Evolutionary conservation across 148 eudicot species (phyloP).

Genomic region (Hydrangea macrophylla): DNA sequence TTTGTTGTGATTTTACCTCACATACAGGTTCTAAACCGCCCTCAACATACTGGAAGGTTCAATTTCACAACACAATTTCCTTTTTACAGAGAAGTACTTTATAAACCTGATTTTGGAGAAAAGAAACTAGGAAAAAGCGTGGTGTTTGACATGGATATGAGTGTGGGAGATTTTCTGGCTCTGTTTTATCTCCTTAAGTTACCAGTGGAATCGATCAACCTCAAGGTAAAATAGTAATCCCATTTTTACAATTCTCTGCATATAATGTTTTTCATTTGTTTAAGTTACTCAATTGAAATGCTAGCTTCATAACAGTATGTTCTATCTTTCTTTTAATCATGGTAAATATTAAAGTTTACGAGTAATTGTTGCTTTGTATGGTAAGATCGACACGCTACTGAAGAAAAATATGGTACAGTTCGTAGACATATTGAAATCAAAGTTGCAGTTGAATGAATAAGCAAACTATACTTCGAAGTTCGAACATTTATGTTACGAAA

Average conservation of each 20-base stretch:
- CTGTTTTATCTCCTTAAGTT: slow-evolving; percentile 80
- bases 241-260: neutral
- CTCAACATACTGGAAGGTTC: slow-evolving; percentile 64
- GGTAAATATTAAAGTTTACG: no score
- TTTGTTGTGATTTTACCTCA: neutral
- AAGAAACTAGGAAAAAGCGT: slow-evolving; percentile 51
- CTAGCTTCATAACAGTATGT: no score
- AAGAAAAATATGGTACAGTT: neutral
- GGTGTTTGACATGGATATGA: slow-evolving; percentile 93
- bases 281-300: neutral
- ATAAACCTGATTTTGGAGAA: slow-evolving; percentile 48
- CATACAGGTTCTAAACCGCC: slow-evolving; percentile 59
- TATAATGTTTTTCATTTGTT: neutral
- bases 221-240: slow-evolving; percentile 44
- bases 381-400: no score
- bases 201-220: slow-evolving; percentile 58
- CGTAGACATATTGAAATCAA: neutral
- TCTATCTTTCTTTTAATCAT: no score
- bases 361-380: neutral
- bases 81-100: slow-evolving; percentile 39
- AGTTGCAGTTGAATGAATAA: neutral
- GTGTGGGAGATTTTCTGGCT: slow-evolving; percentile 83
- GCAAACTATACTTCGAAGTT: neutral
- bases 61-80: slow-evolving; percentile 75
- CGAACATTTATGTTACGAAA: neutral